Evolutionary conservation across 1,284 basidiomycete species (phyloP), one percentile per base, ranked within the genome.

Genomic region (Malassezia sp.): DNA sequence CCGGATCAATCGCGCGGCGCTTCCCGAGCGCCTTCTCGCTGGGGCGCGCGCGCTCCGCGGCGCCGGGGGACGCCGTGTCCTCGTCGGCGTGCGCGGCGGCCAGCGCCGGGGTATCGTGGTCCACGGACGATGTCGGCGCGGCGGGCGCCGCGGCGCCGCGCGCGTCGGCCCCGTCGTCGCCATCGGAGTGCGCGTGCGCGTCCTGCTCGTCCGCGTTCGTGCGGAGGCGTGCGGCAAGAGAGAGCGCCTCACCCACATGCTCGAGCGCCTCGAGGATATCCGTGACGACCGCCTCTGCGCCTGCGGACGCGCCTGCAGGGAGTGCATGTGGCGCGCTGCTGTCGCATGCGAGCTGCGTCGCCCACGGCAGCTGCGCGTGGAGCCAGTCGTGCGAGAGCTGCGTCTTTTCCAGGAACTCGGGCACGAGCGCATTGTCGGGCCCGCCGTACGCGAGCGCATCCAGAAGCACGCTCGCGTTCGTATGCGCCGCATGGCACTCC

Each of bases 1-100:
- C 8, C 21, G 17, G 21, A 31, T 49, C 46, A 10, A 49, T 4
- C 2, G 35, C 47, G 22, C 47, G 47, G n/a, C 47, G 47, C 47
- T 49, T 49, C 17, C 47, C 47, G 7, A 43, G 32, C 15, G 47
- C 47, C 35, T 49, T 49, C 6, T 22, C 41, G n/a, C 47, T 49
- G 2, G 46, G 46, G 8, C 14, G 22, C 2, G 21, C 21, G 12
- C 22, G 32, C 3, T 6, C 31, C 12, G 17, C 15, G 5, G 10
- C 22, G 15, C 14, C 9, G n/a, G 37, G 32, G 15, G 17, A n/a
- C 15, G 32, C 22, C 24, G 14, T 15, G 18, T 30, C 23, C 17
- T 30, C 35, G n/a, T n/a, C n/a, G n/a, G n/a, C n/a, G n/a, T n/a
- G n/a, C n/a, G n/a, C n/a, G n/a, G n/a, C n/a, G n/a, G n/a, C n/a